These are phyloP conservation scores for baker's yeast (Saccharomyces cerevisiae) DNA, from an alignment of 805 yeast genomes.

Conservation along the genomic window DNA sequence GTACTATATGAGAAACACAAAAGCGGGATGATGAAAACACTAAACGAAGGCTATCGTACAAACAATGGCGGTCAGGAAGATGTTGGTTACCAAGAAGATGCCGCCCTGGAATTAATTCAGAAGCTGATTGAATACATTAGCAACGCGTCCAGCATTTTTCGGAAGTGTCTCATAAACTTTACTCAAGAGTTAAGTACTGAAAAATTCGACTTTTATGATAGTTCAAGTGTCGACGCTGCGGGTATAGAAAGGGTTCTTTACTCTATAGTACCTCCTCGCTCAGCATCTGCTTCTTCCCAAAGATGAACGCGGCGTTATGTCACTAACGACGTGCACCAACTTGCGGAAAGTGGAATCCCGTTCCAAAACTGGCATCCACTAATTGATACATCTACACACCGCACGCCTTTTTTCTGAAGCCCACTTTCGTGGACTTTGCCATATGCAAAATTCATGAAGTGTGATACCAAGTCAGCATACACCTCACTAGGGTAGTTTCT, in stretches of 20 bases:
- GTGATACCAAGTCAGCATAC: background rate
- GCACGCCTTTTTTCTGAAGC: background rate
- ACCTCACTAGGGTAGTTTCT: background rate
- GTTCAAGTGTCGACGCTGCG: constrained; percentile 1
- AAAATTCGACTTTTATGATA: background rate
- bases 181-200: background rate
- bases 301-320: background rate
- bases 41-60: background rate
- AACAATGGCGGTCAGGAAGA: background rate
- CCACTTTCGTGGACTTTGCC: background rate
- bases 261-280: background rate
- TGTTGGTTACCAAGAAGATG: constrained; percentile 11
- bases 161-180: constrained; percentile 8
- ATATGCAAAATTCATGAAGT: background rate
- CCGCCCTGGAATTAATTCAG: constrained; percentile 5
- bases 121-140: constrained; percentile 11
- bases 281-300: background rate
- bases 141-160: constrained; percentile 8
- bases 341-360: constrained; percentile 3
- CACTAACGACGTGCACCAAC: background rate
- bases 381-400: background rate
- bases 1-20: constrained; percentile 8
- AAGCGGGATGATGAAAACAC: background rate
- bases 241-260: background rate
- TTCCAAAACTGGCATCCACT: constrained; percentile 3